phyloP scores from a whole-genome alignment of 306 rosid genomes.

The Myrica gale region DNA sequence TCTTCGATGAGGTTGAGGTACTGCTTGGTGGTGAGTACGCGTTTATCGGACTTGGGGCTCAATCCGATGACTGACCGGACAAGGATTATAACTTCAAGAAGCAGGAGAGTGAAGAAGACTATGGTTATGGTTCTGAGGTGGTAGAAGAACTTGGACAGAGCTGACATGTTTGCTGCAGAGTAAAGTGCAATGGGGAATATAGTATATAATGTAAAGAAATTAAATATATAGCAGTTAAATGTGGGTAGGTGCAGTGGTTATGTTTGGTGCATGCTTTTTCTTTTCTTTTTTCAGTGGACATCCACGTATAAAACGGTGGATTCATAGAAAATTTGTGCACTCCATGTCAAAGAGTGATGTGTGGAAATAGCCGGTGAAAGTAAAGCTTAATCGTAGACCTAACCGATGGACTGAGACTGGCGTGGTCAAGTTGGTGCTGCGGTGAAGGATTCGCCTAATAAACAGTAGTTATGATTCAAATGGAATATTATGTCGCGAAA shows the following conservation, averaged over 20 bases:
- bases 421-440: too few species aligned
- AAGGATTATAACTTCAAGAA: constrained; percentile 45
- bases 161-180: constrained; percentile 45
- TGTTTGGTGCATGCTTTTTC: background rate
- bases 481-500: too few species aligned
- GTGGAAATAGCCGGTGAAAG: background rate
- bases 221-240: background rate
- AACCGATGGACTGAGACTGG: too few species aligned
- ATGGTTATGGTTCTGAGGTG: constrained; percentile 52
- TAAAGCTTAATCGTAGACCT: too few species aligned
- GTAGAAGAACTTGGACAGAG: constrained; percentile 56
- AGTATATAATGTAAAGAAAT: background rate
- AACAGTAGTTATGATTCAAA: too few species aligned
- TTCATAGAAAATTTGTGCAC: background rate
- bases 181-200: background rate
- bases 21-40: constrained; percentile 55
- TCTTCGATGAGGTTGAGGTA: constrained; percentile 71
- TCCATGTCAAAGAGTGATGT: background rate
- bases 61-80: constrained; percentile 37
- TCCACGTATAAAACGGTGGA: background rate
- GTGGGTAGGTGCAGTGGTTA: background rate
- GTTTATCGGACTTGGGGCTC: constrained; percentile 38
- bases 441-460: too few species aligned
- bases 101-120: constrained; percentile 52
- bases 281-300: too few species aligned